A percentile compares a stretch with the other conserved stretches of the same genome.
Evolutionary conservation across 306 rosid species (phyloP).

Genomic region (Notholithocarpus densiflorus): DNA sequence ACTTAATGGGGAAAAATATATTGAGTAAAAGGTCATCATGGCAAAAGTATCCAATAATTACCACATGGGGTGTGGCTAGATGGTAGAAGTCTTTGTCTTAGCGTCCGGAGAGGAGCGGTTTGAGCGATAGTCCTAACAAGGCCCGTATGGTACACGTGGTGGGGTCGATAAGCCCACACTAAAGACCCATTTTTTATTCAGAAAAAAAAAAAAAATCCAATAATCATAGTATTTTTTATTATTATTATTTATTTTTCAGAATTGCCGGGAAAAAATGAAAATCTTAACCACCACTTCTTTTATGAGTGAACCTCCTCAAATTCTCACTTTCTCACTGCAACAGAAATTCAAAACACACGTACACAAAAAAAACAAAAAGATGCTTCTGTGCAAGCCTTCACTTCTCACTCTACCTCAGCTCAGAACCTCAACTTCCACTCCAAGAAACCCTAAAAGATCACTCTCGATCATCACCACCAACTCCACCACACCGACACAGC

Average conservation of each 20-base stretch:
- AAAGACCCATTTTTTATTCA: rapidly evolving
- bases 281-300: constrained; percentile 3
- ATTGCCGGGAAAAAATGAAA: constrained; percentile 10
- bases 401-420: constrained; percentile 18
- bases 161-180: rapidly evolving
- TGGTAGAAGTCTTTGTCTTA: rapidly evolving
- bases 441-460: constrained; percentile 19
- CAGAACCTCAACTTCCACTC: constrained; percentile 6
- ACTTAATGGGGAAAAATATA: too few species aligned
- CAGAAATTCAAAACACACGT: constrained; percentile 9
- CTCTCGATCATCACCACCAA: constrained; percentile 28
- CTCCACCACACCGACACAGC: constrained; percentile 37
- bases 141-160: rapidly evolving
- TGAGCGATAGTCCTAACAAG: rapidly evolving
- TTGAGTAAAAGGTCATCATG: rapidly evolving
- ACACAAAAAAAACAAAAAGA: neutral
- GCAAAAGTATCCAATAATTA: too few species aligned
- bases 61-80: rapidly evolving
- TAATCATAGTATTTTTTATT: neutral
- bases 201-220: too few species aligned
- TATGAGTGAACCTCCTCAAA: neutral
- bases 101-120: rapidly evolving
- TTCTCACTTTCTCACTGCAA: neutral
- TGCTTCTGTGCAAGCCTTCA: constrained; percentile 32
- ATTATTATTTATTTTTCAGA: neutral